Conservation (phyloP, 2,329 filamentous ascomycete species). For the Claviceps spartinae region DNA sequence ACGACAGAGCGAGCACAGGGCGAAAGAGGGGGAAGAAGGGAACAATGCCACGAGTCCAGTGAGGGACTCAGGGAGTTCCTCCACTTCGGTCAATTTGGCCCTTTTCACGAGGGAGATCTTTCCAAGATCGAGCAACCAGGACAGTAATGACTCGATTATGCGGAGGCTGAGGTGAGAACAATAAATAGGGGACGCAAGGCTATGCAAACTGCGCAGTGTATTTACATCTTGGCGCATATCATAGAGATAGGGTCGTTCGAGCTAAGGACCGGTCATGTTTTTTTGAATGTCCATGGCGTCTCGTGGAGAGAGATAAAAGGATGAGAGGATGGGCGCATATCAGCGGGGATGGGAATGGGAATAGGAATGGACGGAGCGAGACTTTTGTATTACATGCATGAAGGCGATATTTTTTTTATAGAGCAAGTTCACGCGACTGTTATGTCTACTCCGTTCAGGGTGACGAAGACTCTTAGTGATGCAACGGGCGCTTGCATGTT, state of each 20-base stretch:
- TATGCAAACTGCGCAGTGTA: background rate
- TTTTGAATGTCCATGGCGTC: too few species aligned
- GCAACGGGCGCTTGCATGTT: too few species aligned
- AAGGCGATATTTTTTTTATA: too few species aligned
- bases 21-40: background rate
- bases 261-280: background rate
- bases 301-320: background rate
- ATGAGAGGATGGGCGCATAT: background rate
- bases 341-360: too few species aligned
- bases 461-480: too few species aligned
- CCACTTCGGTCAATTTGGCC: background rate
- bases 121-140: background rate
- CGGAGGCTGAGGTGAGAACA: background rate
- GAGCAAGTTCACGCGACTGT: too few species aligned
- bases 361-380: background rate
- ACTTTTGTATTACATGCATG: background rate
- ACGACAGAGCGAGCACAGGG: constrained; percentile 25
- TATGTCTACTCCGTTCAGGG: too few species aligned
- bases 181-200: background rate
- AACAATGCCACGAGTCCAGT: background rate
- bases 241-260: background rate
- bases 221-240: background rate
- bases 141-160: background rate
- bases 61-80: background rate
- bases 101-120: background rate